Percentiles rank a stretch among this genome's conserved stretches.
These are phyloP conservation scores for Claviceps monticola DNA, from an alignment of 2,329 filamentous ascomycete species.

Conservation along the genomic window DNA sequence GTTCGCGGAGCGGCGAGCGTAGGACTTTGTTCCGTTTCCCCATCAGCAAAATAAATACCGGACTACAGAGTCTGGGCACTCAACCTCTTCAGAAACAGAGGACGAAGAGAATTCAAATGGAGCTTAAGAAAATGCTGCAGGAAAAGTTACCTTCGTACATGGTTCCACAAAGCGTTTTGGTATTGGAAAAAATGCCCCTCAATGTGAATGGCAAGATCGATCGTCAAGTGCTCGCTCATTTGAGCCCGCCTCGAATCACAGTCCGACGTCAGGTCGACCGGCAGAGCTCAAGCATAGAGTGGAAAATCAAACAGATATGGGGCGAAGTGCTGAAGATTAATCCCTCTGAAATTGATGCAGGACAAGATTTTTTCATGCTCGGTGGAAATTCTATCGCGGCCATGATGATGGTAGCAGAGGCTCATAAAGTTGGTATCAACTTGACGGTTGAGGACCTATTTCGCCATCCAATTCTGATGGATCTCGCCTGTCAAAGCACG, in stretches of 20 bases:
- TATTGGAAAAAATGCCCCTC: neutral
- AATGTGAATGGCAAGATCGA: neutral
- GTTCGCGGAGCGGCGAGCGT: neutral
- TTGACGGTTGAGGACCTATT: neutral
- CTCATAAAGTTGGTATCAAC: neutral
- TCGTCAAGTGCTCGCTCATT: neutral
- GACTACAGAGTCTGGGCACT: neutral
- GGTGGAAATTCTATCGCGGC: neutral
- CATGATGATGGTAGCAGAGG: neutral
- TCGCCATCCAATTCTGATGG: neutral
- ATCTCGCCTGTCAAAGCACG: neutral
- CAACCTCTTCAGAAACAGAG: conserved; percentile 5
- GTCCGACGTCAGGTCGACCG: neutral
- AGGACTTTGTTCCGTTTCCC: conserved; percentile 8
- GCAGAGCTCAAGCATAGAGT: neutral
- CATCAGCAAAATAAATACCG: neutral
- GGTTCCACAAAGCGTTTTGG: neutral
- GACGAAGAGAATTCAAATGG: neutral
- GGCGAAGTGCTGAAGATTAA: neutral
- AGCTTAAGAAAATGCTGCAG: neutral
- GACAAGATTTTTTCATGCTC: neutral
- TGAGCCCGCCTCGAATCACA: neutral
- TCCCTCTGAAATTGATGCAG: neutral
- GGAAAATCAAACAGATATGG: neutral
- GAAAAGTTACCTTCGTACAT: neutral